Percentiles rank a stretch among this genome's conserved stretches.
Evolutionary conservation across 306 rosid genomes (phyloP).

Genomic region (Prunus mume): DNA sequence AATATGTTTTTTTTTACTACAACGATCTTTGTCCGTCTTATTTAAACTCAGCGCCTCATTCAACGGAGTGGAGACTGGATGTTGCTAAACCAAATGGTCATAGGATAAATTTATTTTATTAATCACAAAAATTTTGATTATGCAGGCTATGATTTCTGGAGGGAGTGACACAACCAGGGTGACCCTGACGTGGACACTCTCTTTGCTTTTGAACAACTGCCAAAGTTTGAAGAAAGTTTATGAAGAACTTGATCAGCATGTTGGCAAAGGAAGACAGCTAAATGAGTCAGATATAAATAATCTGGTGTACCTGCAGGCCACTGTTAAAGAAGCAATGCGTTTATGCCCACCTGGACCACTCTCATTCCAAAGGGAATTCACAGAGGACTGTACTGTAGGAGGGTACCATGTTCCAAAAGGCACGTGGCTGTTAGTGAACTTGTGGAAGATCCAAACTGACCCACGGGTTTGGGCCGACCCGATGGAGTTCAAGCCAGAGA

Average conservation of each 20-base stretch:
- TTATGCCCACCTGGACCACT: slow-evolving; percentile 51
- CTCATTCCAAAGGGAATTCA: slow-evolving; percentile 31
- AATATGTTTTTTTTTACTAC: not conserved
- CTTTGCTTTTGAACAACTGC: slow-evolving; percentile 34
- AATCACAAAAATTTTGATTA: not conserved
- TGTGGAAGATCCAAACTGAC: slow-evolving; percentile 56
- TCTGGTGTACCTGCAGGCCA: slow-evolving; percentile 50
- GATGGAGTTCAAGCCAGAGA: slow-evolving; percentile 52
- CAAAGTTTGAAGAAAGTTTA: slow-evolving; percentile 27
- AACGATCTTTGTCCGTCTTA: too few relatives aligned
- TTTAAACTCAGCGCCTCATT: too few relatives aligned
- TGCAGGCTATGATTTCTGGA: slow-evolving; percentile 40
- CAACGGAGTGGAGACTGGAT: too few relatives aligned
- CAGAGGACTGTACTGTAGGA: slow-evolving; percentile 36
- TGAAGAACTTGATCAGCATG: slow-evolving; percentile 47
- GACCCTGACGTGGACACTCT: slow-evolving; percentile 40
- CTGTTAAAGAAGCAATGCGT: slow-evolving; percentile 47
- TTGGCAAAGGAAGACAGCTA: slow-evolving; percentile 47
- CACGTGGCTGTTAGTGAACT: slow-evolving; percentile 40
- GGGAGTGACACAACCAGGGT: slow-evolving; percentile 48
- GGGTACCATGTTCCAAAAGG: slow-evolving; percentile 43
- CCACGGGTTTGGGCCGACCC: slow-evolving; percentile 46
- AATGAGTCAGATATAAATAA: slow-evolving; percentile 43
- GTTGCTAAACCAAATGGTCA: too few relatives aligned
- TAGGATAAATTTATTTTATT: too few relatives aligned